Evolutionary conservation across 2,329 filamentous ascomycete species (phyloP), one percentile per base, ranked within the genome.

Genomic region (Akanthomyces uredinophilus): DNA sequence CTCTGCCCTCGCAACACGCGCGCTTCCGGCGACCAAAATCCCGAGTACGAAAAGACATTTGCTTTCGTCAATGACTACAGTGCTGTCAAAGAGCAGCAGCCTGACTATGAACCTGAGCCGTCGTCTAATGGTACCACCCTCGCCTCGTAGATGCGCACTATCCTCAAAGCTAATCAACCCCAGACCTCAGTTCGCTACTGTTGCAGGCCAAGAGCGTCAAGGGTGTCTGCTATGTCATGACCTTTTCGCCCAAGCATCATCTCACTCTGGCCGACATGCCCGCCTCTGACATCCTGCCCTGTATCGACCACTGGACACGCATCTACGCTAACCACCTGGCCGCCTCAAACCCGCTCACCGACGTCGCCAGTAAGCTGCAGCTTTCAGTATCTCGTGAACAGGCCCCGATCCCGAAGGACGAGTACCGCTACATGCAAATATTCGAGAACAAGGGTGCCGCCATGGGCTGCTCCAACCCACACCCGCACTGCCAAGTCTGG

Each of bases 391-490:
- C 69, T 37, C 72, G 66, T 20, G 73, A 76, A 6, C 71, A 70
- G 14, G 71, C 73, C 11, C 75, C 75, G 6, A 50, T 68, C 1
- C 88, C 92, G 5, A 86, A 82, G 57, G 84, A 90, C 59, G 91
- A 96, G 75, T 92, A 96, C 70, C 86, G 90, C 60, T 98, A 96
- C 78, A 97, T 99, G 93, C 95, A 99, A 73, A 98, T 99, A 66
- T 99, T 99, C 66, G 95, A 99, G 78, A 99, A 99, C 81, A 99
- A 99, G 78, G 95, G 95, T 57, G 87, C 90, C 1, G 92, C 94
- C 13, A 99, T 99, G 95, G 95, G 95, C 57, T 99, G 95, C 80
- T 98, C 94, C 1, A 99, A 99, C 74, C 95, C 95, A 1, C 95
- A 99, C 74, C 95, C 95, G 0, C 95, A 99, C 77, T 94, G 95